Conservation (phyloP, 208 protist genomes). For the Crithidia mellificae region DNA sequence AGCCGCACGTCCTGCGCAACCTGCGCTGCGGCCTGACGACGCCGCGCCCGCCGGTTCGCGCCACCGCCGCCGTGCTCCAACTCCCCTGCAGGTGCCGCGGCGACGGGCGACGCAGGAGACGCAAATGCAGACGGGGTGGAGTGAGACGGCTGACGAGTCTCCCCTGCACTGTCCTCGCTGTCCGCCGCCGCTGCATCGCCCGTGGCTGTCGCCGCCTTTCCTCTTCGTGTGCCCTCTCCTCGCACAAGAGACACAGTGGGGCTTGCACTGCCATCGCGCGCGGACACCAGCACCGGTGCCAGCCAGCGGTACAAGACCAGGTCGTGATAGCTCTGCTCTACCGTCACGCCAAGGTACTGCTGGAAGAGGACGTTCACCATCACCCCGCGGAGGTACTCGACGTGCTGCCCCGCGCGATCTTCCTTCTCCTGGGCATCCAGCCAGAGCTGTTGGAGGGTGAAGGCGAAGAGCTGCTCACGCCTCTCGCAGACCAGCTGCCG, state of each 20-base stretch:
- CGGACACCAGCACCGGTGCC: conserved; percentile 7
- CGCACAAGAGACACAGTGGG: not conserved
- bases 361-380: conserved; percentile 55
- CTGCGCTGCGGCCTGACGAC: conserved; percentile 20
- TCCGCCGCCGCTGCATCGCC: no score
- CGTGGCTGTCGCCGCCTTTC: no score
- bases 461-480: not conserved
- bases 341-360: conserved; percentile 53
- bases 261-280: not conserved
- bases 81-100: not conserved
- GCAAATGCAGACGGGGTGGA: no score
- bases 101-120: not conserved
- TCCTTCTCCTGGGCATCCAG: conserved; percentile 35
- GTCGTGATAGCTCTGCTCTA: conserved; percentile 47
- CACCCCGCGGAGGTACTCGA: conserved; percentile 45
- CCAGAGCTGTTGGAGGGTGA: conserved; percentile 24
- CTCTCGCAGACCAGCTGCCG: not conserved
- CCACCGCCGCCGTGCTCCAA: conserved; percentile 14
- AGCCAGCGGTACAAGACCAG: conserved; percentile 56
- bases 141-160: no score
- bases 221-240: not conserved
- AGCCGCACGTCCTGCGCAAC: conserved; percentile 18
- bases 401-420: conserved; percentile 42
- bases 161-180: no score
- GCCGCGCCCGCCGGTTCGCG: conserved; percentile 8